Evolutionary conservation across 805 yeast genomes (phyloP), one percentile per base, ranked within the genome.

Genomic region (Saturnispora halmiae): DNA sequence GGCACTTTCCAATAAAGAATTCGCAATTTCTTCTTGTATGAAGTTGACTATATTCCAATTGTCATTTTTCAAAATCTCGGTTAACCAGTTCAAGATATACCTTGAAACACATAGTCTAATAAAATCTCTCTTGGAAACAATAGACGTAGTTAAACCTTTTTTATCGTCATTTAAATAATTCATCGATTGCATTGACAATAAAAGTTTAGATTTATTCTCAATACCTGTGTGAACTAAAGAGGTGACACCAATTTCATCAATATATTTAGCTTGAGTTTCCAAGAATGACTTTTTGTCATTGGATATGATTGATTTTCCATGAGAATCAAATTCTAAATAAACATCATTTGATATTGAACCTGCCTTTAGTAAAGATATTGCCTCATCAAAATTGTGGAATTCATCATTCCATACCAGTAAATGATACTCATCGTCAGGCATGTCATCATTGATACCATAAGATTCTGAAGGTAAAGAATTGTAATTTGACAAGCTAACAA

Each of bases 341-440:
- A 40, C 36, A 7, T 34, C 35, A 15, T 34, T 3, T 10, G 20
- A 24, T 6, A 22, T 21, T 11, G 32, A 36, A 13, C 46, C 48
- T 4, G 41, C 31, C 4, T 49, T 38, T 8, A 58, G 32, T 9
- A 56, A 48, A 2, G 33, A 38, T 19, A 44, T 38, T 4, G 63
- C 56, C 10, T 46, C 39, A 2, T 67, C 63, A 48, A 69, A 73
- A 50, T 75, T 72, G 51, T 83, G 92, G 48, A 66, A 68, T 51
- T 83, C 92, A 53, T 83, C 94, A 55, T 83, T 83, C 82, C 88
- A 83, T n/a, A 81, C 63, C 18, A 79, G 53, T 25, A 82, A 63
- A 31, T 65, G 59, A 62, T 71, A 77, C 11, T 63, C 45, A 6
- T 48, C 48, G 11, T 31, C 25, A 31, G 20, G 25, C 14, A 31